These are phyloP conservation scores for Yarrowia bubula DNA, from an alignment of 805 yeast species.

Conservation along the genomic window DNA sequence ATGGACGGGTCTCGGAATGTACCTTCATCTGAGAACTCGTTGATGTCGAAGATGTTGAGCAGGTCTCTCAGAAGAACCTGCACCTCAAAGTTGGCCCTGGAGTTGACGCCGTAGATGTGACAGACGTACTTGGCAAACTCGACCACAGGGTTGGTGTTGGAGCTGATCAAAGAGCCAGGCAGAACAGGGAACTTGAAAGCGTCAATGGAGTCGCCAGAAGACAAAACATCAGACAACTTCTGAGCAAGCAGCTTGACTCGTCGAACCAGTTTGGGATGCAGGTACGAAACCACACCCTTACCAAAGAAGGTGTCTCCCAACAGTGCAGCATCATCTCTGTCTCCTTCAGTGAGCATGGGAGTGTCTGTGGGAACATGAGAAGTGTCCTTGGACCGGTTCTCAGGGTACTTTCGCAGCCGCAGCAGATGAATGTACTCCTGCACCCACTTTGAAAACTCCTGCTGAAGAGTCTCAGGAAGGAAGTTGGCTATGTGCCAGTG, in stretches of 20 bases:
- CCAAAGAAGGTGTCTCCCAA: conserved; percentile 40
- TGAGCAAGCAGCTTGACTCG: conserved; percentile 64
- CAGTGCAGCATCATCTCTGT: neutral
- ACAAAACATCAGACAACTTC: conserved; percentile 68
- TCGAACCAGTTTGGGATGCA: conserved; percentile 62
- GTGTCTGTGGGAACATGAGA: neutral
- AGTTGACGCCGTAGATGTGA: conserved; percentile 68
- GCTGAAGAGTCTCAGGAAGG: conserved; percentile 70
- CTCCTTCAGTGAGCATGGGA: neutral
- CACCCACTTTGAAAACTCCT: conserved; percentile 87
- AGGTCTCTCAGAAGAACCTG: conserved; percentile 73
- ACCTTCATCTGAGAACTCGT: conserved; percentile 79
- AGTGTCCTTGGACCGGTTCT: conserved; percentile 1
- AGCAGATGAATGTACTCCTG: conserved; percentile 49
- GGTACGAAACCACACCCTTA: conserved; percentile 43
- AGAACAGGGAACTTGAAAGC: conserved; percentile 73
- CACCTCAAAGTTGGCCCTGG: conserved; percentile 64
- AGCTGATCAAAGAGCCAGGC: conserved; percentile 65
- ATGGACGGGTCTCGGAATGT: conserved; percentile 72
- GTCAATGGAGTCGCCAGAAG: conserved; percentile 58
- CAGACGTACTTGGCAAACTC: conserved; percentile 75
- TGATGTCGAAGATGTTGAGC: conserved; percentile 68
- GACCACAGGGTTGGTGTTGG: conserved; percentile 64
- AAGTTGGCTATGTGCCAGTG: conserved; percentile 78
- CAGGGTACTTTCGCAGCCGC: conserved; percentile 63